Conservation (phyloP, 2,329 filamentous ascomycete genomes). For the Colletotrichum orchidophilum region DNA sequence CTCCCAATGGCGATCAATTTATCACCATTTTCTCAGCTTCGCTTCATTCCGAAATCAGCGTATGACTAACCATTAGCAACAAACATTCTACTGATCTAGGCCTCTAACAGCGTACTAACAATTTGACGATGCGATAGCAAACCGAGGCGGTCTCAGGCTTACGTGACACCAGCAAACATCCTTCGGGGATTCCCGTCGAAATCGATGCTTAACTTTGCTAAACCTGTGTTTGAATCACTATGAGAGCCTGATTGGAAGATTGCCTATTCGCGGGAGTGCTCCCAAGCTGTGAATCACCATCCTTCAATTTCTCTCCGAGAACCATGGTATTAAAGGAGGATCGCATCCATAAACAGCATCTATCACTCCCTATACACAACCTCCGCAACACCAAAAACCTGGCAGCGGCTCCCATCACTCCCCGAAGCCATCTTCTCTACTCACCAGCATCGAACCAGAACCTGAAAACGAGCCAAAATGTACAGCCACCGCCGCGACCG, state of each 20-base stretch:
- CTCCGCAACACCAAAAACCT: not conserved
- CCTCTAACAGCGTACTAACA: not conserved
- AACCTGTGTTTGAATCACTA: not conserved
- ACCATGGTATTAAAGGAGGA: not conserved
- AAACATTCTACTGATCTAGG: not conserved
- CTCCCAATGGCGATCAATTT: not conserved
- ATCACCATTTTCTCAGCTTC: not conserved
- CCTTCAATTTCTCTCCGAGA: not conserved
- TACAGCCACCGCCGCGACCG: slow-evolving; percentile 19
- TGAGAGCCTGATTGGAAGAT: not conserved
- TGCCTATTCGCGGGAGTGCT: not conserved
- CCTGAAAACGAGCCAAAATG: not conserved
- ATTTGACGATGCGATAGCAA: not conserved
- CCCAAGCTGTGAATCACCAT: not conserved
- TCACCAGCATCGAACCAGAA: not conserved
- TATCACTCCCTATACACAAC: not conserved
- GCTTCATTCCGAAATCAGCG: not conserved
- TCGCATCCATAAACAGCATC: too few relatives aligned
- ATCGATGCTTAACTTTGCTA: not conserved
- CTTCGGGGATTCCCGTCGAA: not conserved
- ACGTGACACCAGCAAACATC: not conserved
- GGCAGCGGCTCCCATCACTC: too few relatives aligned
- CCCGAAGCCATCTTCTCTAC: too few relatives aligned
- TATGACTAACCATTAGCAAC: not conserved
- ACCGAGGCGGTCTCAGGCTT: not conserved